phyloP scores from a whole-genome alignment of 257 asterid genomes.

The Vinca minor region DNA sequence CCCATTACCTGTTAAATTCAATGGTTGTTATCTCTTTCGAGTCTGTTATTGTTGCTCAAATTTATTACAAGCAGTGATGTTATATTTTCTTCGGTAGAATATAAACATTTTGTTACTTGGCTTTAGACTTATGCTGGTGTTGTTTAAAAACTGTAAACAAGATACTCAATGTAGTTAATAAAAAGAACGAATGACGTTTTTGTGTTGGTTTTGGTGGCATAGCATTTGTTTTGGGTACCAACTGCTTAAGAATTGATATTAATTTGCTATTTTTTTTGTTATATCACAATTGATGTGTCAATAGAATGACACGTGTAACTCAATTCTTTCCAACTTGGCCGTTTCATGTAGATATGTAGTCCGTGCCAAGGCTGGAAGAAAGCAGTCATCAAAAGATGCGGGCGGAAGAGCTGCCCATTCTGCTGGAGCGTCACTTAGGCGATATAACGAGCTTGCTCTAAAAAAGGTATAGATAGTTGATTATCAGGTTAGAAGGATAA shows the following conservation, averaged over 20 bases:
- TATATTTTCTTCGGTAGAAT: neutral
- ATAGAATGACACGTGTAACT: neutral
- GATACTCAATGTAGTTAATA: neutral
- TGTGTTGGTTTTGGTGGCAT: neutral
- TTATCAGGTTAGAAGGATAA: slow-evolving; percentile 2
- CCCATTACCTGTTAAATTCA: neutral
- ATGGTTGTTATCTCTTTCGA: neutral
- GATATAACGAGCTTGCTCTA: slow-evolving; percentile 81
- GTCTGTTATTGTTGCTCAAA: neutral
- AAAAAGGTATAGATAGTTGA: slow-evolving; percentile 52
- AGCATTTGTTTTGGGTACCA: neutral
- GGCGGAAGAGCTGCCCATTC: slow-evolving; percentile 79
- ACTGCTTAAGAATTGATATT: neutral
- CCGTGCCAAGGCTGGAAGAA: slow-evolving; percentile 95
- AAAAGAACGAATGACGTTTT: neutral
- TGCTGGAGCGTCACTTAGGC: slow-evolving; percentile 98
- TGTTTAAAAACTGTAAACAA: neutral
- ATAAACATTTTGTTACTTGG: neutral
- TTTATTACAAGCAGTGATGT: neutral
- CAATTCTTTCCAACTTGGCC: slow-evolving; percentile 4
- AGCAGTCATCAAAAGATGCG: slow-evolving; percentile 85
- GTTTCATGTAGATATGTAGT: slow-evolving; percentile 70
- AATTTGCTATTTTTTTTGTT: neutral
- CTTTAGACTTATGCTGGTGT: too few relatives aligned
- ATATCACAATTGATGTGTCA: neutral